phyloP scores from a whole-genome alignment of 345 rosid species.

The thale cress (Arabidopsis thaliana) region TAIR10.1 NC_003074.8:8391501-8392000 shows the following conservation, averaged over 20 bases:
- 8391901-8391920: slow-evolving; percentile 60
- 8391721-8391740: not conserved
- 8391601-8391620: slow-evolving; percentile 7
- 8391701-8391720: not conserved
- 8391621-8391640: slow-evolving; percentile 16
- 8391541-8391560: slow-evolving; percentile 21
- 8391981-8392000: slow-evolving; percentile 3
- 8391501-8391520: slow-evolving; percentile 7
- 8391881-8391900: slow-evolving; percentile 55
- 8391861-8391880: slow-evolving; percentile 85
- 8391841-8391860: slow-evolving; percentile 94
- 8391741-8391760: not conserved
- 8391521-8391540: slow-evolving; percentile 17
- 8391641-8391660: not conserved
- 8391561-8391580: slow-evolving; percentile 27
- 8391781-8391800: not conserved
- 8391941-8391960: not conserved
- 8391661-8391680: slow-evolving; percentile 2
- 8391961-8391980: not conserved
- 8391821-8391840: slow-evolving; percentile 49
- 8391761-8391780: not conserved
- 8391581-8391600: slow-evolving; percentile 28
- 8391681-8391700: not conserved
- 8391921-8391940: slow-evolving; percentile 59
- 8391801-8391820: not conserved